Base-by-base conservation (phyloP, 352 stramenopile species). In the Pythium graminicola region DNA sequence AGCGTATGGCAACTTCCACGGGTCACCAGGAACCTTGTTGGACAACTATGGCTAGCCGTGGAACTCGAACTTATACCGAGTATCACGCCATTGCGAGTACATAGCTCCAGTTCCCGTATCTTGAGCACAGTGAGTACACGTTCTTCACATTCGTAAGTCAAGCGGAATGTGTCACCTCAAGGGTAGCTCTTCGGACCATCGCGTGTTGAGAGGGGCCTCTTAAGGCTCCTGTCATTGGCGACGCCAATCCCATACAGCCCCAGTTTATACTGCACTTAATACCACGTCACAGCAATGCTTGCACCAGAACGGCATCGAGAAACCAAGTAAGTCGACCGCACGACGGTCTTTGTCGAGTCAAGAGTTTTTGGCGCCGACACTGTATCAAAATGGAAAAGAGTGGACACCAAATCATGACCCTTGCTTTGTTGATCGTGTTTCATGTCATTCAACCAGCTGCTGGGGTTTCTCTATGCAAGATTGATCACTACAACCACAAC, bases 41-140 rank as follows among this genome's bases (percentile, higher is more conserved):
- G 35, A 48, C 31, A 50, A 45, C 27, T 80, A 77, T 50, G 81
- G 70, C 36, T 69, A 81, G 58, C 71, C 71, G 16, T 79, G 73
- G 69, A 60, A 81, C 49, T 59, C 39, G 0, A 32, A 67, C 19
- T 85, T 75, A 51, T 85, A 83, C 62, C 73, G 61, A 82, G 73
- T 38, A 65, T 80, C 36, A 47, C 38, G 1, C 41, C 65, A 7
- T 58, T 22, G 57, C 70, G 50, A 78, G 58, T 11, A 45, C 71
- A 32, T n/a, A 43, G 33, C 32, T 44, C 5, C 31, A 43, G 33
- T 35, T 44, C 44, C 64, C 60, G 44, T 73, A 62, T 41, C 24
- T 46, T 11, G 32, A 26, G 23, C 67, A 31, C 6, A 42, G 33
- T 9, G 62, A 59, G 9, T 74, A 63, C 50, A 60, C 57, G 40